Conservation (phyloP, 176 grass and related monocot genomes). For the Cocos nucifera region DNA sequence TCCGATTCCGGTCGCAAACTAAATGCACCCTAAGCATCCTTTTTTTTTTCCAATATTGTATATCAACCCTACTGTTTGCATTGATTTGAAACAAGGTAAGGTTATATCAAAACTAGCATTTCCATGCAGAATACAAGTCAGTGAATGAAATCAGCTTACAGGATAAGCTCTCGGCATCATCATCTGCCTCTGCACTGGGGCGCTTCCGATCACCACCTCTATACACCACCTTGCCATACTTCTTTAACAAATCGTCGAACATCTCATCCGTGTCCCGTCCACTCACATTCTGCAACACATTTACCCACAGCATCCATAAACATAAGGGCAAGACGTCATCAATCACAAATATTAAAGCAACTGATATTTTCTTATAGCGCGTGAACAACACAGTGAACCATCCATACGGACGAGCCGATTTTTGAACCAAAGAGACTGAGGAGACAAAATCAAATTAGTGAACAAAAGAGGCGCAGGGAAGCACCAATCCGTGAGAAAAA, state of each 20-base stretch:
- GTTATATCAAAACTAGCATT: background rate
- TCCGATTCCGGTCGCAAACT: no score
- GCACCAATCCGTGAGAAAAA: no score
- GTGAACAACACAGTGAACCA: no score
- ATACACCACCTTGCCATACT: constrained; percentile 88
- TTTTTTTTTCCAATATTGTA: no score
- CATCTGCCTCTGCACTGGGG: constrained; percentile 40
- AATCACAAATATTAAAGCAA: no score
- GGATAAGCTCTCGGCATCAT: constrained; percentile 70
- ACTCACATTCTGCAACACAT: constrained; percentile 7
- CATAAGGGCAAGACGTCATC: background rate
- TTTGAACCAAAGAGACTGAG: no score
- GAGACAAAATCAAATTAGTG: no score
- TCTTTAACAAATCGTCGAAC: constrained; percentile 83
- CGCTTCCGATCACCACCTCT: constrained; percentile 22
- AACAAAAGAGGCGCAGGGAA: no score
- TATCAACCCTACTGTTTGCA: no score
- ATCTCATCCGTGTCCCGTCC: constrained; percentile 51
- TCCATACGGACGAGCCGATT: no score
- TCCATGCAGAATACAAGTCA: background rate
- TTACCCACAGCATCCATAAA: background rate
- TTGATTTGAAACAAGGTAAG: background rate
- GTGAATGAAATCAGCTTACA: constrained; percentile 31
- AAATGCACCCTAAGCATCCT: no score
- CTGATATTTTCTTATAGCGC: no score